Conservation (phyloP, 1,284 basidiomycete genomes). For the Cryptococcus deneoformans region DNA sequence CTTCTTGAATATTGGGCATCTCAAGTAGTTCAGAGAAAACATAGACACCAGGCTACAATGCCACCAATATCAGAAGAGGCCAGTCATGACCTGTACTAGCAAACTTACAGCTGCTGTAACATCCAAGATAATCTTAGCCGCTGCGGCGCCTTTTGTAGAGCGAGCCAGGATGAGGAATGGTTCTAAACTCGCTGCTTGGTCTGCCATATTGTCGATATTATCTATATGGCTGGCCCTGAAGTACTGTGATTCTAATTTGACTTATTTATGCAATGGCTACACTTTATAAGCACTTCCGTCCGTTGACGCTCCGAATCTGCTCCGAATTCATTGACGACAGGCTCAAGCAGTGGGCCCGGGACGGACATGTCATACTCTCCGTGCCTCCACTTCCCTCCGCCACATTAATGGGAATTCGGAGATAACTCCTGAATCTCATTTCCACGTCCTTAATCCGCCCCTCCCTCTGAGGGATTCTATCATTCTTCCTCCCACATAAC, state of each 20-base stretch:
- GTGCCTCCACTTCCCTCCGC: too few species aligned
- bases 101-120: constrained; percentile 66
- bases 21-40: constrained; percentile 86
- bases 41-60: constrained; percentile 67
- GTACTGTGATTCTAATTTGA: too few species aligned
- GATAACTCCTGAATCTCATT: neutral
- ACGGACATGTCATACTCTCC: too few species aligned
- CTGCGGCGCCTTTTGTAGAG: constrained; percentile 82
- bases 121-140: constrained; percentile 81
- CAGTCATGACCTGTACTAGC: neutral
- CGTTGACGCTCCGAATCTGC: too few species aligned
- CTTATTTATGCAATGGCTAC: too few species aligned
- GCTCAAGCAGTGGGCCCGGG: too few species aligned
- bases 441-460: constrained; percentile 1
- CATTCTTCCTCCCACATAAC: constrained; percentile 13
- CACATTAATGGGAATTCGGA: too few species aligned
- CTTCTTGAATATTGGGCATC: constrained; percentile 76
- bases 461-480: neutral
- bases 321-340: too few species aligned
- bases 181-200: constrained; percentile 55
- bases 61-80: constrained; percentile 11
- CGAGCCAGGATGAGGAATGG: constrained; percentile 87
- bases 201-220: constrained; percentile 20
- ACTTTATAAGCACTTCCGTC: too few species aligned
- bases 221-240: neutral